Base-by-base conservation (phyloP, 2,329 filamentous ascomycete species). In the Cladophialophora bantiana region DNA sequence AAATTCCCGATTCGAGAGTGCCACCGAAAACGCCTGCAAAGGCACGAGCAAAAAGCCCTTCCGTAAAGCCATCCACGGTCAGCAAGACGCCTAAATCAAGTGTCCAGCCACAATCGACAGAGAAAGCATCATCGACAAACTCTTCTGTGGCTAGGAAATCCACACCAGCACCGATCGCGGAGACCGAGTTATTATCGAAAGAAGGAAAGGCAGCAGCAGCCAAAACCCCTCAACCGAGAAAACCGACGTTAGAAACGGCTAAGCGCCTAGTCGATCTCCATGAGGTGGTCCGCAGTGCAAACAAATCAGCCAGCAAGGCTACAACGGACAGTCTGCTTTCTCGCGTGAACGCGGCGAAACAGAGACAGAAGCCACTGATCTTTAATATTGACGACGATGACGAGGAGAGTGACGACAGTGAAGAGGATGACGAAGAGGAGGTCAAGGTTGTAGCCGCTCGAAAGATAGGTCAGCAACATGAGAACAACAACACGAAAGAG, bases 381-480 rank as follows among this genome's bases (percentile, higher is more conserved):
- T 64, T 67, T 7, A 52, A 53, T n/a, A 36, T 50, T 15, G 64
- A 62, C 59, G 64, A 66, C 10, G 64, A 63, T 18, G 59, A 63
- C 10, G 64, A 66, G 6, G 48, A 60, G 15, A 61, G 62, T 7
- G 57, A 54, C 40, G 62, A 64, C n/a, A 38, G 34, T n/a, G 42
- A 57, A 18, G 55, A 57, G n/a, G 58, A 56, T 20, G 59, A 62
- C 7, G 64, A 63, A 10, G 53, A 59, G 7, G 53, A 62, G n/a
- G 35, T 38, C 9, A 57, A 63, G 31, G 50, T 32, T 32, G 20
- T 34, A 20, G 34, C 34, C 1, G 5, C 38, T 13, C 38, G 26
- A 18, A 50, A 65, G 55, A 54, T 20, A 3, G 12, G 48, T 34
- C n/a, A 53, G 9, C 35, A 36, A 26, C 3, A 18, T 4, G 26